phyloP scores from a whole-genome alignment of 495 filamentous ascomycete species.

The Halenospora varia region DNA sequence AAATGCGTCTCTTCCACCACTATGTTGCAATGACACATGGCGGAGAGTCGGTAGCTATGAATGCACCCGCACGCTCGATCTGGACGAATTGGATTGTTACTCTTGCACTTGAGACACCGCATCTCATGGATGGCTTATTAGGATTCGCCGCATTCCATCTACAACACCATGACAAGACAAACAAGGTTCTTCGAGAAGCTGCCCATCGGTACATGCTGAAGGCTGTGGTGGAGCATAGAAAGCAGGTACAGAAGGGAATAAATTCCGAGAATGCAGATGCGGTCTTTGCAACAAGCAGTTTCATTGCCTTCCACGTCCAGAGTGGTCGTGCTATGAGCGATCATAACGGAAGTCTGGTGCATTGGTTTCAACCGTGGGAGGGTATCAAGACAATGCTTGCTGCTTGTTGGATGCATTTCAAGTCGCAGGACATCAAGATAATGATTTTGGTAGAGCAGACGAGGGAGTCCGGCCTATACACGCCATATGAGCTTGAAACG shows the following conservation, averaged over 20 bases:
- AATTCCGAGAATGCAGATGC: conserved; percentile 1
- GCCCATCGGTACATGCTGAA: conserved; percentile 3
- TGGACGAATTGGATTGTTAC: neutral
- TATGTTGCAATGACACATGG: conserved; percentile 5
- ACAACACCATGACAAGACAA: neutral
- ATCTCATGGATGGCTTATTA: conserved; percentile 5
- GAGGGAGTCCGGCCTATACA: neutral
- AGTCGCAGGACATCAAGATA: neutral
- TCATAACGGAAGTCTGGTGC: neutral
- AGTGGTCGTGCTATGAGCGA: neutral
- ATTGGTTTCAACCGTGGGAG: conserved; percentile 6
- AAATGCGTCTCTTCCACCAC: neutral
- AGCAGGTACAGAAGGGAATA: neutral
- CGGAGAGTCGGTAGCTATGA: neutral
- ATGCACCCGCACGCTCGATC: neutral
- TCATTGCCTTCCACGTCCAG: conserved; percentile 1
- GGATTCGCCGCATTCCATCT: conserved; percentile 6
- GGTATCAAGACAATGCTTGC: neutral
- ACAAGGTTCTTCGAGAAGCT: neutral
- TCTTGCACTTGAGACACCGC: neutral
- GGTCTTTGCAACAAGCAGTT: neutral
- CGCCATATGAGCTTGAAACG: neutral
- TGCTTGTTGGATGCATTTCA: neutral
- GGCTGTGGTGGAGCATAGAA: neutral
- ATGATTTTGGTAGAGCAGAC: neutral